A percentile compares a stretch with the other conserved stretches of the same genome.
Conservation (phyloP, 2,329 filamentous ascomycete genomes). For the Venturiaceae sp. region DNA sequence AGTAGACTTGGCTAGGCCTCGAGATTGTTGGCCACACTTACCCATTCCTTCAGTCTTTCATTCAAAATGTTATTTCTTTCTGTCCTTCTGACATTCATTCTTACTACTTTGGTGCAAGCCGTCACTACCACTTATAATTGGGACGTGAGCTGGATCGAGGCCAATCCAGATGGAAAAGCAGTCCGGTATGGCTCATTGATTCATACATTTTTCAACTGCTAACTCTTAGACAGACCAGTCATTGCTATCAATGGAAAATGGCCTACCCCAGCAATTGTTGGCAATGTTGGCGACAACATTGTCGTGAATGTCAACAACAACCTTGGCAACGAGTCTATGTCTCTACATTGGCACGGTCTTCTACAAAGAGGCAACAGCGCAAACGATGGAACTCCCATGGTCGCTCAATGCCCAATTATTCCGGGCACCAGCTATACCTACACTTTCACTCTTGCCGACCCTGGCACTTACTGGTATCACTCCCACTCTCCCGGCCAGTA, state of each 20-base stretch:
- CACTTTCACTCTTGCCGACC: not conserved
- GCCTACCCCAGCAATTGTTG: conserved; percentile 60
- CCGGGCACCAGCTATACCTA: not conserved
- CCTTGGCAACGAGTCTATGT: conserved; percentile 53
- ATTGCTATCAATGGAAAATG: conserved; percentile 71
- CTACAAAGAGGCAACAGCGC: conserved; percentile 33
- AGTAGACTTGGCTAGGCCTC: no score
- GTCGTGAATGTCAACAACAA: conserved; percentile 50
- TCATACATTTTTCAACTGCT: no score
- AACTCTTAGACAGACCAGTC: conserved; percentile 48
- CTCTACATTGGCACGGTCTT: conserved; percentile 58
- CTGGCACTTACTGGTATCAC: conserved; percentile 57
- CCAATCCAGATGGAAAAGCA: conserved; percentile 49
- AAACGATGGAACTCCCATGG: not conserved
- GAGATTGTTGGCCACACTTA: no score
- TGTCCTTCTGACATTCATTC: no score
- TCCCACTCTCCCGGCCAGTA: conserved; percentile 54
- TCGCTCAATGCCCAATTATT: not conserved
- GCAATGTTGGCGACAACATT: conserved; percentile 51
- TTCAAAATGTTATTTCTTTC: no score
- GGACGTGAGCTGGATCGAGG: conserved; percentile 44
- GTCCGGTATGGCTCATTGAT: no score
- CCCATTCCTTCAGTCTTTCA: no score
- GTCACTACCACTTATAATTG: no score
- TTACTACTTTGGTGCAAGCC: no score